phyloP scores from a whole-genome alignment of 306 rosid species.

The Cicer cuneatum region DNA sequence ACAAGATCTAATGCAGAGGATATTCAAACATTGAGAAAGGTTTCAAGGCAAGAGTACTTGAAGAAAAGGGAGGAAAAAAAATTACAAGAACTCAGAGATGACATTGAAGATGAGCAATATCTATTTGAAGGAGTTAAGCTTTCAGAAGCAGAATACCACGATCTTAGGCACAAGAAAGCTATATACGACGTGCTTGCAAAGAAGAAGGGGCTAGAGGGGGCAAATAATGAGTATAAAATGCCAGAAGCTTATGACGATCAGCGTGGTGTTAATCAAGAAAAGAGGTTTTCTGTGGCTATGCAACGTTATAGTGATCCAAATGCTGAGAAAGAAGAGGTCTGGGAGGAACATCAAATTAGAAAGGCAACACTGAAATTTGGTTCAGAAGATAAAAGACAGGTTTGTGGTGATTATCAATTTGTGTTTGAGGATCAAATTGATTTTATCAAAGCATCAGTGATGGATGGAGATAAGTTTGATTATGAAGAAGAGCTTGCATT shows the following conservation, averaged over 20 bases:
- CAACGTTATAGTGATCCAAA: conserved; percentile 48
- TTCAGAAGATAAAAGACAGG: conserved; percentile 74
- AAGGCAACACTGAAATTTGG: conserved; percentile 83
- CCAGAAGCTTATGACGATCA: conserved; percentile 91
- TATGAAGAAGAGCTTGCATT: conserved; percentile 42
- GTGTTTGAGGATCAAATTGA: conserved; percentile 94
- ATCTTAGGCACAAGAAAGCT: no score
- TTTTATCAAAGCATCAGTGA: conserved; percentile 78
- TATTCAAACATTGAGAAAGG: conserved; percentile 50
- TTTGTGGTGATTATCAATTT: conserved; percentile 73
- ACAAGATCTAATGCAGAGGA: background rate
- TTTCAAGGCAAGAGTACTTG: conserved; percentile 83
- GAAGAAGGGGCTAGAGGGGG: no score
- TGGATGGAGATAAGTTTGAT: conserved; percentile 80
- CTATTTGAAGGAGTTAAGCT: conserved; percentile 73
- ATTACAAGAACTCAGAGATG: conserved; percentile 85
- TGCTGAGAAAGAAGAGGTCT: conserved; percentile 88
- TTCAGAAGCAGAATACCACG: conserved; percentile 47
- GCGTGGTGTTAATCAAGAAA: conserved; percentile 78
- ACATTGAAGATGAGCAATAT: conserved; percentile 86
- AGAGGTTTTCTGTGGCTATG: conserved; percentile 79
- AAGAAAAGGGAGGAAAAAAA: conserved; percentile 90
- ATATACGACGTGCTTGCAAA: no score
- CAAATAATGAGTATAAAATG: conserved; percentile 65
- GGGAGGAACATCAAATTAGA: conserved; percentile 95